Base-by-base conservation (phyloP, 352 stramenopile species). In the Phytophthora citricola region DNA sequence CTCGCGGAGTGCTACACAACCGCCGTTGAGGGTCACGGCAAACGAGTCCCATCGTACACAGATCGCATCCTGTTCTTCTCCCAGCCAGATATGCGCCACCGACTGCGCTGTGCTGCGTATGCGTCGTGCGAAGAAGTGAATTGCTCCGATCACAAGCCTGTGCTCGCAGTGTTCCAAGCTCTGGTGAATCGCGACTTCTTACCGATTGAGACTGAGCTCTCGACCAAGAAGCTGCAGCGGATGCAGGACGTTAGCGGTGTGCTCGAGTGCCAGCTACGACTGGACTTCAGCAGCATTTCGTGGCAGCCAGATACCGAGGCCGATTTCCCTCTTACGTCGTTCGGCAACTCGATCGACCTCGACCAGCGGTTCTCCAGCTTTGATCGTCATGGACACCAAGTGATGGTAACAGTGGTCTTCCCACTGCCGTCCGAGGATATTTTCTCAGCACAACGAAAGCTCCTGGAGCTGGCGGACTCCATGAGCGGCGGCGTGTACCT, bases 61-160 rank as follows among this genome's bases (percentile, higher is more conserved):
- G 91, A 97, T 54, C 88, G 91, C 17, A 95, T 97, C 31, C 69
- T 97, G 38, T 90, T 86, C 46, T 85, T 89, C 46, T 96, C 90
- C 8, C 78, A 95, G 38, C 66, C 73, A 0, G 87, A 94, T 60
- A 79, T 93, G 71, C 62, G 76, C 8, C 68, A 82, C 31, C 78
- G 82, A 8, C 70, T 97, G 38, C 78, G 76, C 20, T 92, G 88
- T 51, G 74, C 73, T 17, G 54, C 75, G 20, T 97, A 97, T 66
- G 78, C 73, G 5, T 92, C 85, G 15, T 90, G 78, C 47, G 90
- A 97, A 47, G 70, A 80, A 34, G 77, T 95, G 1, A 82, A 56
- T 32, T 87, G 73, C 56, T 95, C 86, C 15, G 90, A 97, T 72
- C 90, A 97, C 61, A 94, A 94, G 48, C 86, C 90, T 0, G 90